Evolutionary conservation across 495 filamentous ascomycete genomes (phyloP).

Genomic region (Umbilicaria muhlenbergii): DNA sequence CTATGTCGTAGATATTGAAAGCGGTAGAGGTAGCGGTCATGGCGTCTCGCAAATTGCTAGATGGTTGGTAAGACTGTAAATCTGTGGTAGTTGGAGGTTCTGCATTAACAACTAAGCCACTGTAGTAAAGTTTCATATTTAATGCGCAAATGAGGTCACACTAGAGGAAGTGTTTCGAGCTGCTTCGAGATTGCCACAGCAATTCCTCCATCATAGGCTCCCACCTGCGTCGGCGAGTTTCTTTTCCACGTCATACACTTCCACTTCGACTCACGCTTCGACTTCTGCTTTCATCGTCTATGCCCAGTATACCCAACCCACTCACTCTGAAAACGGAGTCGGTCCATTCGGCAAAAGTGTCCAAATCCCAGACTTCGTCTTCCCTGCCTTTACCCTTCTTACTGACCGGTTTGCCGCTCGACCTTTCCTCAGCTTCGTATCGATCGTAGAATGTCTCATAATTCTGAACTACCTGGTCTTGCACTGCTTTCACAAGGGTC

Average conservation of each 20-base stretch:
- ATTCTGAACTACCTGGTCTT: slow-evolving; percentile 40
- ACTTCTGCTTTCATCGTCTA: slow-evolving; percentile 21
- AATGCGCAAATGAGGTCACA: no score
- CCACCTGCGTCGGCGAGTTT: no score
- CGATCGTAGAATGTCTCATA: slow-evolving; percentile 47
- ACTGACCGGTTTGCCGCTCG: slow-evolving; percentile 27
- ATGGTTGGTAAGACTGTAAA: no score
- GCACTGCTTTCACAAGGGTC: slow-evolving; percentile 43
- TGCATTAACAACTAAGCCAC: not conserved
- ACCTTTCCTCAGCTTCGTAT: slow-evolving; percentile 26
- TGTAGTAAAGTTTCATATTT: not conserved
- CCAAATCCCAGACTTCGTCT: slow-evolving; percentile 48
- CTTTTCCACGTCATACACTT: slow-evolving; percentile 2
- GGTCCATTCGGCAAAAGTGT: slow-evolving; percentile 45
- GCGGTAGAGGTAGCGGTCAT: no score
- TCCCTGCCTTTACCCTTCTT: slow-evolving; percentile 46
- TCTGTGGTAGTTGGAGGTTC: not conserved
- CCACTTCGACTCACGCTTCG: slow-evolving; percentile 17
- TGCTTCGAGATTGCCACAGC: no score
- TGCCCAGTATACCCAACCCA: slow-evolving; percentile 19
- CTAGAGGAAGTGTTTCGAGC: no score
- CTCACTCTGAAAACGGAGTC: slow-evolving; percentile 40
- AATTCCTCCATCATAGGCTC: no score
- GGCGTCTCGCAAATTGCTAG: no score
- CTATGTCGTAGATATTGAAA: no score